Evolutionary conservation across 2,329 filamentous ascomycete genomes (phyloP), one percentile per base, ranked within the genome.

Genomic region (Colletotrichum tropicicola): DNA sequence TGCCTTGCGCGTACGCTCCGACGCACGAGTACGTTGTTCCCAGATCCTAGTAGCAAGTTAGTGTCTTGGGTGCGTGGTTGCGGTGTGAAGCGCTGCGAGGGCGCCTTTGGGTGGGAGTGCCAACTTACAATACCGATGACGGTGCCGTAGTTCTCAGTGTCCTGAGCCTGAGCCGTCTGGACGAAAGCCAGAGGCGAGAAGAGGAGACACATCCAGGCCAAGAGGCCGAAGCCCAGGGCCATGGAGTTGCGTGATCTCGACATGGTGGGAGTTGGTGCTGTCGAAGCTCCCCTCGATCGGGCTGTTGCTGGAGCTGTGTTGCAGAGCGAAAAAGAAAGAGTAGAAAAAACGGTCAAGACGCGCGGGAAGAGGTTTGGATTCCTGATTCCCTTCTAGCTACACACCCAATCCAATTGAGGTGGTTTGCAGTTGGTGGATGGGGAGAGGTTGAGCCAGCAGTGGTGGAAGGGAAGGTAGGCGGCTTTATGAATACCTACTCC

Each of bases 1-100:
- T 96, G 79, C 94, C 94, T 79, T 93, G 92, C 79, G 94, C 91
- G 93, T 97, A 97, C 79, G 97, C 93, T 91, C 92, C 94, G 74
- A 97, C 93, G 82, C 94, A 97, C 75, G 88, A 91, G 83, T 90
- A 90, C 70, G 94, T 97, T 55, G 94, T 97, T 83, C 94, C 94
- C 77, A 97, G 82, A 90, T 97, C 85, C 85, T 87, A 68, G 47
- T n/a, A 28, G 27, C 17, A 3, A 27, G 15, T 23, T 39, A 25
- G 19, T 23, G 41, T 27, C 37, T 44, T 41, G 15, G 19, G 19
- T 27, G 39, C 23, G 30, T 8, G 52, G 15, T 44, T 23, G 35
- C 17, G 5, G 35, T 56, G 39, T n/a, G n/a, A n/a, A n/a, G n/a
- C n/a, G n/a, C n/a, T n/a, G n/a, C n/a, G n/a, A n/a, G n/a, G n/a